phyloP scores from a whole-genome alignment of 2,329 filamentous ascomycete species.

The Cucurbitaria berberidis region DNA sequence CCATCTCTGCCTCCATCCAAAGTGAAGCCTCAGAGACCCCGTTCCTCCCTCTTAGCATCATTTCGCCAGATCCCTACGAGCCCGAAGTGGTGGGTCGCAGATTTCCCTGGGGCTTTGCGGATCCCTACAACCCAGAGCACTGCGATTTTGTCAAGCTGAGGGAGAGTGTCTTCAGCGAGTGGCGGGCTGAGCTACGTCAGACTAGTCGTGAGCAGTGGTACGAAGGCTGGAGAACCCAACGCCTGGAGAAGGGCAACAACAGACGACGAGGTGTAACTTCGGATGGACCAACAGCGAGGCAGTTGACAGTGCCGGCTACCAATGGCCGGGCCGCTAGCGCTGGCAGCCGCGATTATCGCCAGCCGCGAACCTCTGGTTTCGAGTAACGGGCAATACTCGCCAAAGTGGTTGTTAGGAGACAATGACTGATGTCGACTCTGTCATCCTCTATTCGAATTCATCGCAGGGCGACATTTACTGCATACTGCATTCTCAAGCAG shows the following conservation, averaged over 20 bases:
- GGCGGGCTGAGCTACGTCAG: conserved; percentile 88
- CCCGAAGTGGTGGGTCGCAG: conserved; percentile 78
- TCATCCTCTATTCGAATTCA: neutral
- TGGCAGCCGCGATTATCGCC: conserved; percentile 35
- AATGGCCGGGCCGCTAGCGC: conserved; percentile 46
- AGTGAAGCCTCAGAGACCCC: conserved; percentile 58
- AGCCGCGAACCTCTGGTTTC: conserved; percentile 30
- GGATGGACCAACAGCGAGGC: conserved; percentile 35
- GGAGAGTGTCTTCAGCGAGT: conserved; percentile 91
- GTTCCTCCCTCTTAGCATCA: conserved; percentile 86
- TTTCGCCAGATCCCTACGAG: conserved; percentile 92
- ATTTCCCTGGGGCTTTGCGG: conserved; percentile 96
- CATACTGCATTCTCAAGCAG: neutral
- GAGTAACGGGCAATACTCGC: conserved; percentile 4
- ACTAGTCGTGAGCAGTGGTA: conserved; percentile 93
- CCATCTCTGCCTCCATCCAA: conserved; percentile 47
- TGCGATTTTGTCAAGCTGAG: conserved; percentile 93
- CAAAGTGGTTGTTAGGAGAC: neutral
- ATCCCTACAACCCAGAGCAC: conserved; percentile 88
- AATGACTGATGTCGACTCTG: neutral
- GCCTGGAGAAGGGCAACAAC: conserved; percentile 46
- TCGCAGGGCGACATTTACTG: too few relatives aligned
- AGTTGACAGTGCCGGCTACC: conserved; percentile 30
- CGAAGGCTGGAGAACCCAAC: conserved; percentile 83
- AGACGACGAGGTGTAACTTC: conserved; percentile 36